Evolutionary conservation across 306 rosid species (phyloP).

Genomic region (Acacia crassicarpa): DNA sequence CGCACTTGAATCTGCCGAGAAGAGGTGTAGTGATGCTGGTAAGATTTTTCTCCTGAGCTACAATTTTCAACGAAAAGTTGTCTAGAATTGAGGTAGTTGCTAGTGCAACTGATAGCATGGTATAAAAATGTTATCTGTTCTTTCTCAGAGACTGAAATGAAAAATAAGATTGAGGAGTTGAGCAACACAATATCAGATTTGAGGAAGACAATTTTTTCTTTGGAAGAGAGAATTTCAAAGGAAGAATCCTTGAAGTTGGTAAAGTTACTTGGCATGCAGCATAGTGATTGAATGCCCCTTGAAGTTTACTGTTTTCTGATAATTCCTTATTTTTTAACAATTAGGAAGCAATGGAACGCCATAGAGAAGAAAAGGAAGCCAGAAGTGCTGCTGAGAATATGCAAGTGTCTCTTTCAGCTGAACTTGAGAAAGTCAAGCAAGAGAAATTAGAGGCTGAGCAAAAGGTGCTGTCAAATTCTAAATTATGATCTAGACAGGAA

Average conservation of each 20-base stretch:
- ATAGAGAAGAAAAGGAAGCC: constrained; percentile 69
- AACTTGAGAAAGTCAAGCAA: constrained; percentile 64
- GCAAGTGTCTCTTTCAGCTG: constrained; percentile 55
- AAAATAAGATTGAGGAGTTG: constrained; percentile 52
- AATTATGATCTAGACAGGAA: background rate
- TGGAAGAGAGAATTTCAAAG: constrained; percentile 59
- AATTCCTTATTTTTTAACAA: constrained; percentile 21
- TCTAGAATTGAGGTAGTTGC: background rate
- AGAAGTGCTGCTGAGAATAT: constrained; percentile 57
- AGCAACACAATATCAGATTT: constrained; percentile 41
- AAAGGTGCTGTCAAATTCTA: constrained; percentile 49
- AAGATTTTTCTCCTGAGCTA: background rate
- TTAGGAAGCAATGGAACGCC: constrained; percentile 65
- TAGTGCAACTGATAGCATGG: background rate
- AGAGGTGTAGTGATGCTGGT: constrained; percentile 70
- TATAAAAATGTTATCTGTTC: constrained; percentile 4
- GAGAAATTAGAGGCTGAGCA: constrained; percentile 68
- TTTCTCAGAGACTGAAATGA: constrained; percentile 71
- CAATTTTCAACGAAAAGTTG: background rate
- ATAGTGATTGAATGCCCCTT: constrained; percentile 21
- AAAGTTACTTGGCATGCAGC: constrained; percentile 19
- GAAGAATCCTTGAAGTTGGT: constrained; percentile 81
- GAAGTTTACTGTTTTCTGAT: constrained; percentile 9
- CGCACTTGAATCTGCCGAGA: constrained; percentile 58
- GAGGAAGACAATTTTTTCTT: constrained; percentile 45